Conservation (phyloP, 129 eudicot species). For the Chrysanthemum lavandulifolium region DNA sequence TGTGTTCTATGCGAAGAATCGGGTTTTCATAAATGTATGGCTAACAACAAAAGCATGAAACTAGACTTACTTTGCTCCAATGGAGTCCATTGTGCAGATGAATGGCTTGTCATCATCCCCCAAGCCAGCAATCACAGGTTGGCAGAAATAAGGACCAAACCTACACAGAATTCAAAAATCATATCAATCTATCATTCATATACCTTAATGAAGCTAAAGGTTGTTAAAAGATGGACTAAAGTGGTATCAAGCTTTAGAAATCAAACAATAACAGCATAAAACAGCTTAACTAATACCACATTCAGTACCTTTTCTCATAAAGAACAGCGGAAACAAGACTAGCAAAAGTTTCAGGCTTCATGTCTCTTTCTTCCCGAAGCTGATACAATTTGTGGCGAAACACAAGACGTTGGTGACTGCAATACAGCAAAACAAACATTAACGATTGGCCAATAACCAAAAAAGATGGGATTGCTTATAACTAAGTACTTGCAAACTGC, state of each 20-base stretch:
- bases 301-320: conserved; percentile 59
- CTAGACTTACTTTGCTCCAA: conserved; percentile 86
- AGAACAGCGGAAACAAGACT: conserved; percentile 94
- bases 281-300: too few species aligned
- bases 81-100: conserved; percentile 97
- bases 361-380: conserved; percentile 94
- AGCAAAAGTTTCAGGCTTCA: conserved; percentile 98
- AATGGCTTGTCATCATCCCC: conserved; percentile 95
- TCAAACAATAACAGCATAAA: too few species aligned
- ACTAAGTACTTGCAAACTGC: too few species aligned
- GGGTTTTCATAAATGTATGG: background rate
- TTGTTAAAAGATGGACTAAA: too few species aligned
- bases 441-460: too few species aligned
- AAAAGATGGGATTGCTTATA: too few species aligned
- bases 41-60: conserved; percentile 8
- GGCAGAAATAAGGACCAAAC: conserved; percentile 94
- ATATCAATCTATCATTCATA: background rate
- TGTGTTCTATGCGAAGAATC: background rate
- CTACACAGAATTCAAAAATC: conserved; percentile 31
- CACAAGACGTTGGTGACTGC: conserved; percentile 82
- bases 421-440: conserved; percentile 4
- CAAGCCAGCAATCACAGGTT: conserved; percentile 96
- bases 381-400: conserved; percentile 90
- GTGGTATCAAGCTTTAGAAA: too few species aligned
- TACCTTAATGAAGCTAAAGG: too few species aligned